Base-by-base conservation (phyloP, 192 early-diverging fungal species). In the Coemansia sp. region DNA sequence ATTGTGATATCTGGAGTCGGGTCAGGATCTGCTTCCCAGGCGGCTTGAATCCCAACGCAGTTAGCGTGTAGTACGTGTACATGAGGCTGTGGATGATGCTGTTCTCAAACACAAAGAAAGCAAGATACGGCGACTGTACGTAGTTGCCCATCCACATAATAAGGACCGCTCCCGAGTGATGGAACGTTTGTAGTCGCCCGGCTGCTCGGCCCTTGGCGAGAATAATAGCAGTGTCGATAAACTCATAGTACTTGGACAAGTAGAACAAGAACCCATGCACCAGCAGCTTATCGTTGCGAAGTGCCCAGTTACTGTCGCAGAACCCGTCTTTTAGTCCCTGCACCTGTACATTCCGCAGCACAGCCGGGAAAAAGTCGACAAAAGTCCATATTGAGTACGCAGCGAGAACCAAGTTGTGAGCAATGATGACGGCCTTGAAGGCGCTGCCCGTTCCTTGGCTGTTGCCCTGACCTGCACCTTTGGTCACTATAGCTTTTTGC, bases 61-160 rank as follows among this genome's bases (percentile, higher is more conserved):
- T 93, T 57, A 86, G 77, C 50, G 90, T 87, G 74, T 95, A 95
- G 85, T 94, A 94, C 42, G 73, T 76, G 82, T 95, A 95, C 94
- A 95, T 95, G 65, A 95, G 68, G 64, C 90, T 88, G 85, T 95
- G 94, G 58, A 95, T 91, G 71, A 93, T 90, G 23, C 92, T 93
- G 85, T 95, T 95, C 46, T 84, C 81, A 70, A 84, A 75, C 57
- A 93, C 93, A 81, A 94, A 94, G 73, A 95, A 91, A 89, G 92
- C 91, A 76, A 92, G 88, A 43, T 91, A 90, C 23, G 90, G 87
- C 17, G 92, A 87, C 75, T 89, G 90, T 63, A 87, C 88, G 63
- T 88, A 87, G 73, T 91, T 90, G 55, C 91, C 90, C 30, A 88
- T 76, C 90, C 90, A 94, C 94, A 95, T 95, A 61, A 91, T 90